A percentile compares a stretch with the other conserved stretches of the same genome.
phyloP scores from a whole-genome alignment of 2,329 filamentous ascomycete species.

The Macrophomina phaseolina region DNA sequence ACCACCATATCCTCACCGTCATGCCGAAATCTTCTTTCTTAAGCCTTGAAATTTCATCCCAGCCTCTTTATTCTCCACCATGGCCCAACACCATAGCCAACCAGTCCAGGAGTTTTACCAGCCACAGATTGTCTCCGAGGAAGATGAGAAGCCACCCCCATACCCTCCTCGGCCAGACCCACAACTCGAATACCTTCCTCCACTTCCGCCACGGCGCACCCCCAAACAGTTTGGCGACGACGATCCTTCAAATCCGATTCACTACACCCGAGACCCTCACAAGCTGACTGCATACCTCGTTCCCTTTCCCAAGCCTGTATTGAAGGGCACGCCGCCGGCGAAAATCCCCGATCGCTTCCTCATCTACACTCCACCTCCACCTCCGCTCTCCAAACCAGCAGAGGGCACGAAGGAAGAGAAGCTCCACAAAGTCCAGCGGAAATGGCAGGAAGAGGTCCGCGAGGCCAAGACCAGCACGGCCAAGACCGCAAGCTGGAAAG shows the following conservation, averaged over 20 bases:
- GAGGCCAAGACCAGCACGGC: conserved; percentile 49
- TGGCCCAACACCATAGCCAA: not conserved
- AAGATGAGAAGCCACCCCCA: conserved; percentile 14
- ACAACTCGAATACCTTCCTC: conserved; percentile 21
- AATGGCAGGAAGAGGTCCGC: conserved; percentile 54
- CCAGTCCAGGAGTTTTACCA: conserved; percentile 14
- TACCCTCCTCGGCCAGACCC: conserved; percentile 14
- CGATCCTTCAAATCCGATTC: conserved; percentile 40
- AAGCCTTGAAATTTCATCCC: not conserved
- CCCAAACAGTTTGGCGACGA: conserved; percentile 11
- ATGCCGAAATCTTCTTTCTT: no score
- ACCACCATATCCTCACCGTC: not conserved
- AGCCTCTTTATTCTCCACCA: not conserved
- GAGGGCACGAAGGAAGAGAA: conserved; percentile 51
- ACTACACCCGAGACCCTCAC: conserved; percentile 50
- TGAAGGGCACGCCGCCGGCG: conserved; percentile 40
- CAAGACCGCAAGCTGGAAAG: conserved; percentile 50
- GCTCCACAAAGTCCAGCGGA: conserved; percentile 51
- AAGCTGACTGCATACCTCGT: conserved; percentile 52
- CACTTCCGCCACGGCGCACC: conserved; percentile 28
- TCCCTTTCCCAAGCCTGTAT: conserved; percentile 50
- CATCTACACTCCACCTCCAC: conserved; percentile 53
- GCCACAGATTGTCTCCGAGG: not conserved
- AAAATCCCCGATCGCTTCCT: conserved; percentile 49
- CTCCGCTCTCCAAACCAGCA: conserved; percentile 47